Base-by-base conservation (phyloP, 1,284 basidiomycete species). In the Trametes polyzona region DNA sequence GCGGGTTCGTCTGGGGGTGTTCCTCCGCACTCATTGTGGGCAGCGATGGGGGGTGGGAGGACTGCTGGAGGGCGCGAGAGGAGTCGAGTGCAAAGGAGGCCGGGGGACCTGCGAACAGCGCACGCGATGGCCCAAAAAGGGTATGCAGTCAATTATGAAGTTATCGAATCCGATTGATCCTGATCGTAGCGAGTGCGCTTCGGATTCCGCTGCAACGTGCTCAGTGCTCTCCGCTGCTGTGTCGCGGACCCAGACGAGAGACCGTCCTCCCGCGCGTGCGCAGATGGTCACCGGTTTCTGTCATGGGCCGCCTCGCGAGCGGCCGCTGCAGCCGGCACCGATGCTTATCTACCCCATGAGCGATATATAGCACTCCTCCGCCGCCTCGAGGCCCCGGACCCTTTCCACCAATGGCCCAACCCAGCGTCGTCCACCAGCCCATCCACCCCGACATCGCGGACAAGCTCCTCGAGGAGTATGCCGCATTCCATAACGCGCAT, bases 401-500 rank as follows among this genome's bases (percentile, higher is more conserved):
- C 46, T 36, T 27, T 35, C 26, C 50, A 49, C 44, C 54, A n/a
- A 74, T 73, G 70, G 59, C 67, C 7, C 63, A 64, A 26, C 57
- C 53, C 56, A 64, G 58, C 44, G 42, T 70, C 48, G 42, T 70
- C 48, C 65, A 63, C 63, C 81, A 84, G 56, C 83, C 84, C 24
- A 72, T 90, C 32, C 81, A 88, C 62, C 82, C 85, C 0, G 80
- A 82, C 9, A 73, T 89, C 55, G 66, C 84, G 23, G 62, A 74
- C 11, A 78, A 72, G 37, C 78, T 90, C 52, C 83, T 87, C 62
- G 79, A 84, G 4, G 84, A 88, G 64, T 90, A 88, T 64, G 70
- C 80, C 47, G 76, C 74, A 6, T 87, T 86, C 67, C 86, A 90
- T 69, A 84, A 83, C 61, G 66, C 73, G 16, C 71, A 79, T 52